Conservation (phyloP, 2,329 filamentous ascomycete genomes). For the Fusarium subglutinans region DNA sequence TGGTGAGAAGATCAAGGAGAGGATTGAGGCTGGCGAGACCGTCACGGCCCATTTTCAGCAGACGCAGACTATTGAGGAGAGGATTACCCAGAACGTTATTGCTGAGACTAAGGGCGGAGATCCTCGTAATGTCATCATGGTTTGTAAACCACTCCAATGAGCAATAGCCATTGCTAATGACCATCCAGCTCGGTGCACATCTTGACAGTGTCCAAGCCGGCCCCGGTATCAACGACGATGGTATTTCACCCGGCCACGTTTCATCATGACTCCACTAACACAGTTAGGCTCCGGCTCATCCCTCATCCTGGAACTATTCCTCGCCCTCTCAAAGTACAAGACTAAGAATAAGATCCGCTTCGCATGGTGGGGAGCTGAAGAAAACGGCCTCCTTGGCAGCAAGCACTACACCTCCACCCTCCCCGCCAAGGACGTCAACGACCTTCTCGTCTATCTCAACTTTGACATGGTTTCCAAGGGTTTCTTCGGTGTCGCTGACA, state of each 20-base stretch:
- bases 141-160: not conserved
- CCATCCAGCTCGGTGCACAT: conserved; percentile 11
- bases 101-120: conserved; percentile 32
- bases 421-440: conserved; percentile 23
- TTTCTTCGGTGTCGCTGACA: conserved; percentile 36
- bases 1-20: conserved; percentile 51
- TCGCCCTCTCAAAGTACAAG: conserved; percentile 35
- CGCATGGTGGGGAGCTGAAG: conserved; percentile 37
- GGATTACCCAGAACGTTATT: conserved; percentile 35
- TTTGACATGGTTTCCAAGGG: conserved; percentile 39
- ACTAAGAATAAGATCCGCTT: conserved; percentile 41
- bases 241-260: not conserved
- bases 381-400: conserved; percentile 34
- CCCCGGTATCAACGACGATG: conserved; percentile 35
- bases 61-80: conserved; percentile 35
- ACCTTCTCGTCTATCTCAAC: conserved; percentile 35
- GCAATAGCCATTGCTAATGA: not conserved
- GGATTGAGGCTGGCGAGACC: conserved; percentile 51
- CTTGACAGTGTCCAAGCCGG: conserved; percentile 35
- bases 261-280: not conserved
- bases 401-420: conserved; percentile 31
- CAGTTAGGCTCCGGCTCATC: conserved; percentile 21
- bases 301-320: conserved; percentile 31
- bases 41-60: conserved; percentile 31
- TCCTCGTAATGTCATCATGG: conserved; percentile 35